Evolutionary conservation across 768 basidiomycete species (phyloP), one percentile per base, ranked within the genome.

Genomic region (Suillus bovinus): DNA sequence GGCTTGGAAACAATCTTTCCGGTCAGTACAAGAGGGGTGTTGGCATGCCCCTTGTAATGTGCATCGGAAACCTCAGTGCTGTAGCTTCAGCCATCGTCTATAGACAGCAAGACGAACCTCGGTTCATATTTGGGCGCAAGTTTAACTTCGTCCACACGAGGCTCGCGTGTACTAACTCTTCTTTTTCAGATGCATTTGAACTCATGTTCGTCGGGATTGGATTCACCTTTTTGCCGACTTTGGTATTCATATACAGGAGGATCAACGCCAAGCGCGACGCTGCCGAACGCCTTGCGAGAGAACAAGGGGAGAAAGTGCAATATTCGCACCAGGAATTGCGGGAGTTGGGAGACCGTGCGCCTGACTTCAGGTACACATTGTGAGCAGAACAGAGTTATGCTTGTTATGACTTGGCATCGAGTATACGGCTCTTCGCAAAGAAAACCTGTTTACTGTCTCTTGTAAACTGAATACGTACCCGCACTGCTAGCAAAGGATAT

Each of bases 21-120:
- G 89, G 89, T 0, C 86, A 88, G 63, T 89, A 86, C 70, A 91
- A 90, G 69, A 87, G 89, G 4, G 88, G 74, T 17, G 77, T 87
- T 13, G 87, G 85, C 4, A 84, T 90, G 81, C 87, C 87, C 0
- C 58, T 89, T 29, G 85, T 87, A n/a, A 85, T 89, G 31, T 85
- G 86, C 8, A 79, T 88, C 22, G 88, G 86, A 0, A 88, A 89
- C 67, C 82, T 89, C 64, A 78, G 81, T 31, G 87, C 86, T 4
- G 84, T 84, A 0, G 83, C 88, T 59, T 82, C 87, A 4, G 79
- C 80, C 20, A 86, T 85, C 64, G 82, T 89, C 13, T 89, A 84
- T 69, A 79, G 86, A 11, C 68, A 82, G 0, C 77, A 79, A 62
- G 89, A 89, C 66, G 73, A 77, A 8, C 88, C 88, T 11, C 79